Base-by-base conservation (phyloP, 805 yeast genomes). In the Candida pseudofarinosa region DNA sequence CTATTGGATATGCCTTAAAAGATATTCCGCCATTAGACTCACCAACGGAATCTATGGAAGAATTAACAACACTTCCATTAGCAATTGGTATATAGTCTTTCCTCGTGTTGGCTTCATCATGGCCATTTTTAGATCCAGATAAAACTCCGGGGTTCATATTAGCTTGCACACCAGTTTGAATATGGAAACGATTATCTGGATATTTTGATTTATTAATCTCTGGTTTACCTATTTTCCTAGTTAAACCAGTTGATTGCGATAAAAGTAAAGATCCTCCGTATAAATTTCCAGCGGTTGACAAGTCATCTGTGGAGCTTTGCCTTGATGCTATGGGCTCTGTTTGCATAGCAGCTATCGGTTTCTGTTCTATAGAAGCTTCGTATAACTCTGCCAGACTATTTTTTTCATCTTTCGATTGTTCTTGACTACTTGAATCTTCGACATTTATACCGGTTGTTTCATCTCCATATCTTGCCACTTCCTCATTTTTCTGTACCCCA, bases 231-330 rank as follows among this genome's bases (percentile, higher is more conserved):
- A 70, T 45, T 45, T 70, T 69, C 40, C 63, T 60, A 4, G 66
- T 62, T 35, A 68, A 45, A 2, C 75, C 75, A 0, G 75, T 70
- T 2, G 73, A 66, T 45, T 70, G 75, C 3, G 74, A 69, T 16
- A 70, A 49, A 36, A 69, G 56, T 13, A 70, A 51, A 7, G 73
- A 67, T 3, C 74, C 74, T 4, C 74, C 74, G 46, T 70, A 70
- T 37, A 69, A 37, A 45, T 68, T 67, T 20, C 53, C 57, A 26
- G 59, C 46, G 7, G 47, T 43, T 17, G 19, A 32, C 17, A 57
- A 49, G 35, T 64, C 66, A 15, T 62, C 67, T 3, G 56, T 47
- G 3, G 64, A 59, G 41, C 61, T 62, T 35, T 47, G 49, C 2
- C 51, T 45, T 6, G 56, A 48, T 5, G 42, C 33, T 13, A 35